phyloP scores from a whole-genome alignment of 257 asterid species.

The Voacanga thouarsii region DNA sequence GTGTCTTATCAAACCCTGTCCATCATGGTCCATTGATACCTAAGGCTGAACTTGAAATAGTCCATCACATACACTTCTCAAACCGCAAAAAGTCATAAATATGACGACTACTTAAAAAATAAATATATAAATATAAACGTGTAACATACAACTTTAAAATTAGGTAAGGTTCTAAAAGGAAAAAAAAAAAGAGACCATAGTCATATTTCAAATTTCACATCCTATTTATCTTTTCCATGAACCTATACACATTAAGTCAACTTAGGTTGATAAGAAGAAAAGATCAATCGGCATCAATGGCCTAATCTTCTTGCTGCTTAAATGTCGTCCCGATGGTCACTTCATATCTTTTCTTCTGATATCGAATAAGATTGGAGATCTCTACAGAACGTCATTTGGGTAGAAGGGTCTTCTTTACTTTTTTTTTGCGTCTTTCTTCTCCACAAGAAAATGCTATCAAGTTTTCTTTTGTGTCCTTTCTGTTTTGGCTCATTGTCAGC shows the following conservation, averaged over 20 bases:
- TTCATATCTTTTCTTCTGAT: not conserved
- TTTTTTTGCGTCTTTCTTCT: not conserved
- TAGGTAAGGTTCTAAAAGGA: not conserved
- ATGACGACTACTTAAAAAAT: not conserved
- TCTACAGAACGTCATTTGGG: not conserved
- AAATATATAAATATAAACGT: not conserved
- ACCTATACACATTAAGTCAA: not conserved
- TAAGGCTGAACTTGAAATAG: no score
- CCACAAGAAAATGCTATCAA: not conserved
- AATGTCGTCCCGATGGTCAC: conserved; percentile 1
- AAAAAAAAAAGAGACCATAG: no score
- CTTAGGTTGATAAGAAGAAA: not conserved
- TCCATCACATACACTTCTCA: no score
- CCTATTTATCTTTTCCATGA: no score
- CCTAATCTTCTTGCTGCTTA: not conserved
- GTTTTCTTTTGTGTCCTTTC: not conserved
- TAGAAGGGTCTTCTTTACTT: not conserved
- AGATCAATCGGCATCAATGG: not conserved
- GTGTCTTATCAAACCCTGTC: no score
- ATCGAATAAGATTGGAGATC: not conserved
- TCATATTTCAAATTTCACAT: not conserved
- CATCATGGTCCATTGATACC: no score
- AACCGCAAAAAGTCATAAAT: no score
- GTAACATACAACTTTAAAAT: not conserved
- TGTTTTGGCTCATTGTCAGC: not conserved